A percentile compares a stretch with the other conserved stretches of the same genome.
phyloP scores from a whole-genome alignment of 2,329 filamentous ascomycete species.

The Alternaria incomplexa region DNA sequence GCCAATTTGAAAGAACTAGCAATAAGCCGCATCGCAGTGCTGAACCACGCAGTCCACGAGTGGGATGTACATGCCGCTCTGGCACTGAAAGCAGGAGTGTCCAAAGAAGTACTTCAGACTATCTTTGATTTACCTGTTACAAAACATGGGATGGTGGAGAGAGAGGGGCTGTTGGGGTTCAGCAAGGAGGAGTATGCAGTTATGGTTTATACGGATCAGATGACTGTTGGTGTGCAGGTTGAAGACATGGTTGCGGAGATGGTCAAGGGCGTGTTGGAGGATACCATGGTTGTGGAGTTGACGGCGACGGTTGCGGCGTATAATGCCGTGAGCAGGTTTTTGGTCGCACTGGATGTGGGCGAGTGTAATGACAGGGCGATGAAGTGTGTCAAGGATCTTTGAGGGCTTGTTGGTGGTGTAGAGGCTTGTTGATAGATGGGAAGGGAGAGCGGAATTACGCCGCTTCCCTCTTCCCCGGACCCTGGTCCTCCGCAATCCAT shows the following conservation, averaged over 20 bases:
- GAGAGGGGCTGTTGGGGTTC: slow-evolving; percentile 47
- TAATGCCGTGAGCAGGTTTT: slow-evolving; percentile 82
- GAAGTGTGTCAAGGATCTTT: slow-evolving; percentile 41
- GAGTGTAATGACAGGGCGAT: slow-evolving; percentile 49
- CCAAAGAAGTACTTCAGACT: slow-evolving; percentile 63
- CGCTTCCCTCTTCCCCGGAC: slow-evolving; percentile 26
- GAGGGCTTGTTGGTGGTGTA: not conserved
- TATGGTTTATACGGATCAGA: slow-evolving; percentile 78
- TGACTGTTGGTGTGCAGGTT: slow-evolving; percentile 78
- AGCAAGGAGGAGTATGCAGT: slow-evolving; percentile 66
- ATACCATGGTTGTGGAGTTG: slow-evolving; percentile 79
- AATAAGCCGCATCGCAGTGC: slow-evolving; percentile 80
- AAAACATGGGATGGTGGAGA: slow-evolving; percentile 17
- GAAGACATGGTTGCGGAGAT: slow-evolving; percentile 68
- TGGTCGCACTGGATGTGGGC: slow-evolving; percentile 76
- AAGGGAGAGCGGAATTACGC: slow-evolving; percentile 15
- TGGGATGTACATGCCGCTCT: slow-evolving; percentile 78
- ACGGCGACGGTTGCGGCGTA: slow-evolving; percentile 80
- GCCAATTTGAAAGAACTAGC: slow-evolving; percentile 72
- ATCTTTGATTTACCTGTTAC: slow-evolving; percentile 38
- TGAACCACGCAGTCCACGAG: slow-evolving; percentile 85
- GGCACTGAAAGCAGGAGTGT: slow-evolving; percentile 65
- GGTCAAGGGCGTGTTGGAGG: slow-evolving; percentile 66
- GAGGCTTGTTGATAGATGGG: not conserved
- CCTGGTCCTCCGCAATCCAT: slow-evolving; percentile 17